A percentile compares a stretch with the other conserved stretches of the same genome.
Conservation (phyloP, 2,329 filamentous ascomycete species). For the Colletotrichum sp. region DNA sequence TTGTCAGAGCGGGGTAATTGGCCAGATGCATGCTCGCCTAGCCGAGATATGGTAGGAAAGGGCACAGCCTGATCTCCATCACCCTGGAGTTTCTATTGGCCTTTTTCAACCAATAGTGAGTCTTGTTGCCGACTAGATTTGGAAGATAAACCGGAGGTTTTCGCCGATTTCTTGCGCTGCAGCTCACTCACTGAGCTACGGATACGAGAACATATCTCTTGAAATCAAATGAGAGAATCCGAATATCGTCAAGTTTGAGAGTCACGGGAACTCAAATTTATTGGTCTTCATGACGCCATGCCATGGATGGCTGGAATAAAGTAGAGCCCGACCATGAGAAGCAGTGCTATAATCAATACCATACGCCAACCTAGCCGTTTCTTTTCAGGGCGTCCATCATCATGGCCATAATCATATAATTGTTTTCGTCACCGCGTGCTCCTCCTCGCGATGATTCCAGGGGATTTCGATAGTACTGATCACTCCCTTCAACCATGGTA, state of each 20-base stretch:
- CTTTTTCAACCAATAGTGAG: neutral
- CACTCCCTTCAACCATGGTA: no score
- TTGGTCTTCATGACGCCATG: neutral
- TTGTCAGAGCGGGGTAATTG: neutral
- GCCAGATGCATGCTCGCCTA: neutral
- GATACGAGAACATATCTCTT: neutral
- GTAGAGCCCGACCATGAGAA: neutral
- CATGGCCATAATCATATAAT: no score
- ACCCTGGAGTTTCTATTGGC: accelerated
- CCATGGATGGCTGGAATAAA: neutral
- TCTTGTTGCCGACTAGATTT: neutral
- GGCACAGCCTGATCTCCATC: neutral
- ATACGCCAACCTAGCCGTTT: no score
- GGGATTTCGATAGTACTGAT: no score
- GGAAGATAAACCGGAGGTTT: neutral
- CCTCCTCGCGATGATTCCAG: no score
- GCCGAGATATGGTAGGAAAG: neutral
- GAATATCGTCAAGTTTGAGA: neutral
- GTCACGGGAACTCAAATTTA: neutral
- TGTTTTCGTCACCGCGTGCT: no score
- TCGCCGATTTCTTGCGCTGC: neutral
- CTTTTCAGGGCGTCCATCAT: no score
- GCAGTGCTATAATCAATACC: accelerated
- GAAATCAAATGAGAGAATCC: neutral
- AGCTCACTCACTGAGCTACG: neutral